Conservation (phyloP, 2,329 filamentous ascomycete species). For the Cyanodermella asteris region DNA sequence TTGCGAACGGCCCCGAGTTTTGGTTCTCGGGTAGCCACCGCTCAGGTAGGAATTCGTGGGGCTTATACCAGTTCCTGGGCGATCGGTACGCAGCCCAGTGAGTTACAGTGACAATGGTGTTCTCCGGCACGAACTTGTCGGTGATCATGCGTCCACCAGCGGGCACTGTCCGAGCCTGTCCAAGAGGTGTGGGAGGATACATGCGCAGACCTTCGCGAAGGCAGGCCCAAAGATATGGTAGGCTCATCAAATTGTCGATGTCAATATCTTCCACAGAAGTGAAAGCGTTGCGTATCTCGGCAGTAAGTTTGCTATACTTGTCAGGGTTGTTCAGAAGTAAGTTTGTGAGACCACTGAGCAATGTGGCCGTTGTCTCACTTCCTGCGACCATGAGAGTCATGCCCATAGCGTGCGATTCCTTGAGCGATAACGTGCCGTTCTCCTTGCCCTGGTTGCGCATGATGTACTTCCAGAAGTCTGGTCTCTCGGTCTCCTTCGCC, state of each 20-base stretch:
- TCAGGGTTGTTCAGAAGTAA: conserved; percentile 8
- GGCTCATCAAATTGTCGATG: conserved; percentile 3
- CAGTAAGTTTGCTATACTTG: conserved; percentile 1
- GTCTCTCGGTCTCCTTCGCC: conserved; percentile 11
- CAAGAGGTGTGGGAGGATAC: conserved; percentile 5
- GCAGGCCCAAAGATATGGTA: conserved; percentile 7
- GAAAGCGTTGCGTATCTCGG: conserved; percentile 6
- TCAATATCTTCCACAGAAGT: conserved; percentile 1
- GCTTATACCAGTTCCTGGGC: conserved; percentile 3
- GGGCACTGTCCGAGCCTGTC: conserved; percentile 4
- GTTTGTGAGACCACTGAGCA: conserved; percentile 8
- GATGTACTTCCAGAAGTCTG: conserved; percentile 13
- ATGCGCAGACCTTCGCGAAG: conserved; percentile 7
- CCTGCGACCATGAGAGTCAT: conserved; percentile 12
- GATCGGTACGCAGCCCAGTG: conserved; percentile 1
- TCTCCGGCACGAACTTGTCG: conserved; percentile 4
- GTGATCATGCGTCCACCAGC: conserved; percentile 4
- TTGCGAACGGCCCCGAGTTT: conserved; percentile 8
- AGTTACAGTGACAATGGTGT: conserved; percentile 4
- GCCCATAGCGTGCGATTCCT: conserved; percentile 15
- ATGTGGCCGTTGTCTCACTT: conserved; percentile 12
- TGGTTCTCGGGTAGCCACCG: conserved; percentile 5
- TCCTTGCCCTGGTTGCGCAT: conserved; percentile 6
- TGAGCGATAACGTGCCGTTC: conserved; percentile 7
- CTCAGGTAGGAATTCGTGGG: conserved; percentile 5